A percentile compares a stretch with the other conserved stretches of the same genome.
phyloP scores from a whole-genome alignment of 1,284 basidiomycete genomes.

The Apiotrichum laibachii region DNA sequence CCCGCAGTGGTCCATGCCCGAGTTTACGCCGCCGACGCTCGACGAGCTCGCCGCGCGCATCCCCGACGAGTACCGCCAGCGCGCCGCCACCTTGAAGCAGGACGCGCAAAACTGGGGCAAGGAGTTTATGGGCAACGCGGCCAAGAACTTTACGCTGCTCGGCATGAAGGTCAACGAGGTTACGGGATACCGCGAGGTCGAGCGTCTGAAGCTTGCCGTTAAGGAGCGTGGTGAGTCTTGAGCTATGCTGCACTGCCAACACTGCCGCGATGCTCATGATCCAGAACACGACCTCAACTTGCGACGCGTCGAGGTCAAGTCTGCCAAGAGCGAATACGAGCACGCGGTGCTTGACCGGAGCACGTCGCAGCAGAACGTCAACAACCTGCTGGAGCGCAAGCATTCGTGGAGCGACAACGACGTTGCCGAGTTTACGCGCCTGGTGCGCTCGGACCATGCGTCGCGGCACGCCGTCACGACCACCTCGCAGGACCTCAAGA shows the following conservation, averaged over 20 bases:
- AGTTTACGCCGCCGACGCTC: not conserved
- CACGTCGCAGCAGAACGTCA: constrained; percentile 80
- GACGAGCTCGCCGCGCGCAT: not conserved
- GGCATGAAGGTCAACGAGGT: constrained; percentile 76
- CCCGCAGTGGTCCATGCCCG: not conserved
- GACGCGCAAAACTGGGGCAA: not conserved
- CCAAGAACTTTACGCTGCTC: constrained; percentile 63
- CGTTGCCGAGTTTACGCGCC: constrained; percentile 74
- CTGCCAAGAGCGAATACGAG: constrained; percentile 72
- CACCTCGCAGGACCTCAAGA: constrained; percentile 64
- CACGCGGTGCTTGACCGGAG: constrained; percentile 70
- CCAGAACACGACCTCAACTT: constrained; percentile 39
- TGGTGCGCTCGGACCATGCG: constrained; percentile 81
- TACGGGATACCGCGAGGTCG: constrained; percentile 87
- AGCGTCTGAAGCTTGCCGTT: constrained; percentile 62
- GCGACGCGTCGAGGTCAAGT: constrained; percentile 63
- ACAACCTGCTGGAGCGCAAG: constrained; percentile 86
- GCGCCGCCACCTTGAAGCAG: not conserved
- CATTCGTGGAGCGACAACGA: constrained; percentile 73
- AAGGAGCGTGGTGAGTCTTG: constrained; percentile 15
- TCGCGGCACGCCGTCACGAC: constrained; percentile 71
- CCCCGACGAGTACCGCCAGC: constrained; percentile 9
- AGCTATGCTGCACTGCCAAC: too few relatives aligned
- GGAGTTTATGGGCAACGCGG: constrained; percentile 26
- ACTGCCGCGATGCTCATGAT: not conserved